Evolutionary conservation across 208 protist genomes (phyloP), one percentile per base, ranked within the genome.

Genomic region (Naegleria fowleri): DNA sequence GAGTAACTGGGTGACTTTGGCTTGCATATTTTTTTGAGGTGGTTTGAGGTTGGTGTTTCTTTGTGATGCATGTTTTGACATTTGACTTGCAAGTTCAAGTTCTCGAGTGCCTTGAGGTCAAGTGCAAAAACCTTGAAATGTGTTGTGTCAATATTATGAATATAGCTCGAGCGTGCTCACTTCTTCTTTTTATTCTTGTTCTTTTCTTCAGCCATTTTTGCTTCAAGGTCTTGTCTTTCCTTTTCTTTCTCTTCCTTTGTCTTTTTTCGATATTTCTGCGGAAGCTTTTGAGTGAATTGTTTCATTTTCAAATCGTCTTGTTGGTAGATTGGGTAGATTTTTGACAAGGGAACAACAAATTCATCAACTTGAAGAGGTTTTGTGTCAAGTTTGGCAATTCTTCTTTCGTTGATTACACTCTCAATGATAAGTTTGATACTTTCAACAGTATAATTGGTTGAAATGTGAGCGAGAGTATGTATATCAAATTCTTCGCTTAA

Each of bases 271-370:
- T 87, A 33, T 40, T 51, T 87, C 38, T 16, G 83, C 0, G 39
- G 33, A 51, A 87, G 33, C 29, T 87, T 87, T 40, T 51, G 15
- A 29, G 33, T 51, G 41, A 87, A 87, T 36, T 41, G 40, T 52
- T 36, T 40, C 15, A 51, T 40, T 19, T 87, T 87, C 40, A 52
- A 38, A 15, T 87, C 83, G 6, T 40, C 95, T 38, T 94, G 94
- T 33, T 91, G 79, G n/a, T 93, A 95, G n/a, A 94, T 87, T 51
- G 94, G 94, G 41, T 94, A 91, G 5, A 92, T 93, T 38, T 90
- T 91, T 0, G 96, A 92, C 16, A 98, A 92, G 41, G 95, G 94
- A 16, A 91, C 91, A 33, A 97, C 86, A 88, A 98, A 98, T 91
- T 98, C 96, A 0, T 91, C 90, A 13, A 95, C 90, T 9, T 83